These are phyloP conservation scores for Ophiocordyceps polyrhachis-furcata DNA, from an alignment of 2,329 filamentous ascomycete species.

Conservation along the genomic window DNA sequence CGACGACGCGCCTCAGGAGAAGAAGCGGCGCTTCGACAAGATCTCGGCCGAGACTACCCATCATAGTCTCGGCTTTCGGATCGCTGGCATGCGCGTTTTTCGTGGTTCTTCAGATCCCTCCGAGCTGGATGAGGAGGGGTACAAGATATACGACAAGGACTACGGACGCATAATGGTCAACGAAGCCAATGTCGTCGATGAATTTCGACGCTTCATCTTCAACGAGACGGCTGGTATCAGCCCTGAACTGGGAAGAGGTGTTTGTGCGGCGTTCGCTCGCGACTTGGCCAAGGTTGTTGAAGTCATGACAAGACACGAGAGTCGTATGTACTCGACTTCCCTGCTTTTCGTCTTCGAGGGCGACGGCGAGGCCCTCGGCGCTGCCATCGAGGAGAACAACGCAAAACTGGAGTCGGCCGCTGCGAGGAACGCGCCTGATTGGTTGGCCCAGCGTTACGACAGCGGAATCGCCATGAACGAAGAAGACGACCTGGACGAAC, in stretches of 20 bases:
- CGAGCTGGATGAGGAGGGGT: slow-evolving; percentile 34
- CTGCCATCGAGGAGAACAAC: slow-evolving; percentile 35
- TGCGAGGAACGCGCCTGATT: slow-evolving; percentile 7
- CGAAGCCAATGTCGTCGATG: slow-evolving; percentile 32
- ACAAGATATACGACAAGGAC: slow-evolving; percentile 43
- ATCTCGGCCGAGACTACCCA: slow-evolving; percentile 42
- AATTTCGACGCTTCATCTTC: slow-evolving; percentile 39
- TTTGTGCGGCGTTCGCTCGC: slow-evolving; percentile 32
- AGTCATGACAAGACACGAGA: slow-evolving; percentile 35
- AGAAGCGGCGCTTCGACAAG: slow-evolving; percentile 40
- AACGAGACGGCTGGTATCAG: slow-evolving; percentile 39
- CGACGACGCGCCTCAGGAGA: slow-evolving; percentile 43
- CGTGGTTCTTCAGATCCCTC: slow-evolving; percentile 32
- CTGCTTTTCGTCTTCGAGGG: slow-evolving; percentile 47
- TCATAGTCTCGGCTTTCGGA: slow-evolving; percentile 39
- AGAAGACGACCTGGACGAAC: slow-evolving; percentile 29
- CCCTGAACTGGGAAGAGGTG: slow-evolving; percentile 33
- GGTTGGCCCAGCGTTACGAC: slow-evolving; percentile 29
- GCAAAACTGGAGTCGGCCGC: slow-evolving; percentile 31
- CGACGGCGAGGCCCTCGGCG: slow-evolving; percentile 33
- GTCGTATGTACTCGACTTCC: slow-evolving; percentile 44
- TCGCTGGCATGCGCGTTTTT: slow-evolving; percentile 47
- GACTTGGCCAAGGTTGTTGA: slow-evolving; percentile 34
- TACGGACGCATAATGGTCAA: slow-evolving; percentile 36
- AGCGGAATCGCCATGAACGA: slow-evolving; percentile 33